Evolutionary conservation across 2,329 filamentous ascomycete genomes (phyloP).

Genomic region (Scopulariopsis brevicaulis): DNA sequence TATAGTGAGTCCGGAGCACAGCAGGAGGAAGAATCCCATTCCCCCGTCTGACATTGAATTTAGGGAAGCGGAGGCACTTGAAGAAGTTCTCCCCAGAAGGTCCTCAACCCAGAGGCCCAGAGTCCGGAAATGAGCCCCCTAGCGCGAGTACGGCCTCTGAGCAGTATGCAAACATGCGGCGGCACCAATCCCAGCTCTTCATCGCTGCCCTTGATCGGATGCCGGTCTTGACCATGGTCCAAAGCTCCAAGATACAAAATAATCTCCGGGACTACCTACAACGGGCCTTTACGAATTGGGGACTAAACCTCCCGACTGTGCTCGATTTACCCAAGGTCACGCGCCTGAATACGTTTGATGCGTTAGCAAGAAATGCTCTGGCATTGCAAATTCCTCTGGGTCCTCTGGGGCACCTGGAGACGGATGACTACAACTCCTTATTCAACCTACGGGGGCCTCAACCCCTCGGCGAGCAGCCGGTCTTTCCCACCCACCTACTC

Average conservation of each 20-base stretch:
- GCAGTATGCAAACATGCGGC: no score
- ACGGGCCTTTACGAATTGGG: neutral
- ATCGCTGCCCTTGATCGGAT: no score
- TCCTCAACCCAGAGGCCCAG: no score
- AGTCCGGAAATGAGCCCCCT: no score
- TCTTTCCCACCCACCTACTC: neutral
- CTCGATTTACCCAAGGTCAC: neutral
- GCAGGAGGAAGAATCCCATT: neutral
- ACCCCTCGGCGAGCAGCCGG: neutral
- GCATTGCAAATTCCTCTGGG: neutral
- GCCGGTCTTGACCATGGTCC: no score
- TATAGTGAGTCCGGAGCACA: constrained; percentile 6
- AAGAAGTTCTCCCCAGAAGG: no score
- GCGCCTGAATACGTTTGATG: neutral
- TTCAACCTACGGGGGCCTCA: neutral
- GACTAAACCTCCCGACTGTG: neutral
- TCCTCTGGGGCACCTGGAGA: neutral
- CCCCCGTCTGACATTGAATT: no score
- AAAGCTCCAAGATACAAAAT: no score
- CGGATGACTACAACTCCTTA: neutral
- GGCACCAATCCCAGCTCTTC: no score
- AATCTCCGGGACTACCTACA: neutral
- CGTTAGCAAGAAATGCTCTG: neutral
- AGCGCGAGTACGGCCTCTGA: neutral
- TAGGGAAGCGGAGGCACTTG: no score